phyloP scores from a whole-genome alignment of 371 early-diverging fungal genomes.

The Mucor sp. region DNA sequence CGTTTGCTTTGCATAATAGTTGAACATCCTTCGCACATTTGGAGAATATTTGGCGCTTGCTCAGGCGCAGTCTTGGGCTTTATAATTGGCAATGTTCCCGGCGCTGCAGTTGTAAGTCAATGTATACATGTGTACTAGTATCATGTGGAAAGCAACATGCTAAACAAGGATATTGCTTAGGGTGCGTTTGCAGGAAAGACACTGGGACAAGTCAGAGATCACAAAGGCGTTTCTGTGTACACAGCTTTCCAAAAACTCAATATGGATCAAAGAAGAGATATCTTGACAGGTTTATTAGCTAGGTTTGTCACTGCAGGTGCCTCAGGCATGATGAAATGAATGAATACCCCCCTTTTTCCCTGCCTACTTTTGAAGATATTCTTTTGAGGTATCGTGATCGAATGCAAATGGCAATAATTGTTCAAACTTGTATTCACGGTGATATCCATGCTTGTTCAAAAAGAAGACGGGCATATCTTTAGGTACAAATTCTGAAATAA shows the following conservation, averaged over 20 bases:
- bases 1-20: constrained; percentile 12
- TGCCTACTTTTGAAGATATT: constrained; percentile 8
- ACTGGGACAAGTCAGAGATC: constrained; percentile 32
- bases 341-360: neutral
- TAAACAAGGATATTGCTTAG: constrained; percentile 6
- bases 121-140: too few relatives aligned
- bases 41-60: constrained; percentile 29
- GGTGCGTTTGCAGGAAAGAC: constrained; percentile 34
- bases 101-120: constrained; percentile 31
- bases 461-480: constrained; percentile 60
- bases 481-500: constrained; percentile 75
- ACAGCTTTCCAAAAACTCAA: constrained; percentile 43
- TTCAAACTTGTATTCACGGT: constrained; percentile 44
- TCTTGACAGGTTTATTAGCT: constrained; percentile 41
- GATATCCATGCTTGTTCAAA: constrained; percentile 57
- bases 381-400: constrained; percentile 49
- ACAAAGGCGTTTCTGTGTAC: constrained; percentile 48
- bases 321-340: constrained; percentile 47
- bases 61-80: constrained; percentile 32
- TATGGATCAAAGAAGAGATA: constrained; percentile 36
- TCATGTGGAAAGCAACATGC: neutral
- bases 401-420: constrained; percentile 71
- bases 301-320: constrained; percentile 43
- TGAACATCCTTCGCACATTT: constrained; percentile 27
- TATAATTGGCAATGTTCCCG: constrained; percentile 32